Evolutionary conservation across 768 basidiomycete species (phyloP).

Genomic region (Russula griseocarnosa): DNA sequence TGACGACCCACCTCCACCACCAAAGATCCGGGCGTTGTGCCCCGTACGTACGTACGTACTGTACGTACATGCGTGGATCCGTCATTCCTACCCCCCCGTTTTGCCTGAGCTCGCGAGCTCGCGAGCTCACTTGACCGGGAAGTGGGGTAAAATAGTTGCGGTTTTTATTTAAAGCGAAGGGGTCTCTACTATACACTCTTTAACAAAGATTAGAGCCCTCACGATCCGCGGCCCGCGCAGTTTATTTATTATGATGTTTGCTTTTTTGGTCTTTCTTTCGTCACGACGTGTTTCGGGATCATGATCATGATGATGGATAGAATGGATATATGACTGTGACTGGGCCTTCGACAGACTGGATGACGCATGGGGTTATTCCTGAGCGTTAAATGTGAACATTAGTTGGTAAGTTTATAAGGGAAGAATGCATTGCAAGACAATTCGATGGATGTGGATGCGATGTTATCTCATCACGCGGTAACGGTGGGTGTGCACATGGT

Average conservation of each 20-base stretch:
- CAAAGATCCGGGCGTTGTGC: not conserved
- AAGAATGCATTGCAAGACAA: not conserved
- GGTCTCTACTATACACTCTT: too few relatives aligned
- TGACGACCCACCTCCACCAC: not conserved
- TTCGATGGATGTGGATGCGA: not conserved
- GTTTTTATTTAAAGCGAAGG: too few relatives aligned
- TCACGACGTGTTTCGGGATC: slow-evolving; percentile 1
- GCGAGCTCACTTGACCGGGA: not conserved
- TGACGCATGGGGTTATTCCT: not conserved
- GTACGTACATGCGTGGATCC: too few relatives aligned
- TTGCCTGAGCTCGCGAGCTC: not conserved
- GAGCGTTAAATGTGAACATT: not conserved
- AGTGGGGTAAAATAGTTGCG: not conserved
- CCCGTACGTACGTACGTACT: too few relatives aligned
- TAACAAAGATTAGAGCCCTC: slow-evolving; percentile 3
- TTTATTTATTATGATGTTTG: slow-evolving; percentile 1
- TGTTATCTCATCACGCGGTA: not conserved
- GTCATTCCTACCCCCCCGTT: not conserved
- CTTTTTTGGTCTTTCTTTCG: not conserved
- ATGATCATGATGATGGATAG: too few relatives aligned
- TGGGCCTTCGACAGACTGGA: not conserved
- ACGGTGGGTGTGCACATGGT: not conserved
- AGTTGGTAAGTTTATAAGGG: not conserved
- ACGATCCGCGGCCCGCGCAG: slow-evolving; percentile 14
- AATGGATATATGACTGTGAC: not conserved